Conservation (phyloP, 352 stramenopile species). For the Thalassiosira gravida region DNA sequence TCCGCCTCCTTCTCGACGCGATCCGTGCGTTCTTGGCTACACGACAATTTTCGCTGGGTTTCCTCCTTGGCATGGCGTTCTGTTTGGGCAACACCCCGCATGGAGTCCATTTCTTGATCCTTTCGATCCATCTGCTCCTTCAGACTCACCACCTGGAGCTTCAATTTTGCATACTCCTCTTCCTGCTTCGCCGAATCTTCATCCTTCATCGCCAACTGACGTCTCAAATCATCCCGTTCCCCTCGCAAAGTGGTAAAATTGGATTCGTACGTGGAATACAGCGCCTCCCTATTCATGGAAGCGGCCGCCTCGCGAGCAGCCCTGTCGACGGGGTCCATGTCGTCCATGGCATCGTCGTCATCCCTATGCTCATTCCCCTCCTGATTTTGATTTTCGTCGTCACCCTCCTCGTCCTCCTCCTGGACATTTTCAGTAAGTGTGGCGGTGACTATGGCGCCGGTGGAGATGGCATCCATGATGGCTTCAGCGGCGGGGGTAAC, state of each 20-base stretch:
- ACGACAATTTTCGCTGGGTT: conserved; percentile 10
- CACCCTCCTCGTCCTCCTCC: background rate
- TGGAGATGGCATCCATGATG: conserved; percentile 12
- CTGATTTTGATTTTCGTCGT: background rate
- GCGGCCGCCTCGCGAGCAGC: conserved; percentile 32
- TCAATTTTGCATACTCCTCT: conserved; percentile 9
- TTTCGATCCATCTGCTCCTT: conserved; percentile 4
- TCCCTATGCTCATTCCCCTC: background rate
- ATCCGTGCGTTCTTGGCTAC: conserved; percentile 53
- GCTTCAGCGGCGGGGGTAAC: conserved; percentile 12
- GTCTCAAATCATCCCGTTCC: conserved; percentile 39
- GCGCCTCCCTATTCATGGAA: conserved; percentile 36
- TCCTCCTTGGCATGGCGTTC: conserved; percentile 14
- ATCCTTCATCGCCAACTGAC: background rate
- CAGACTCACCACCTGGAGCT: conserved; percentile 13
- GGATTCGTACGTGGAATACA: conserved; percentile 46
- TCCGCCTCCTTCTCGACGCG: conserved; percentile 68
- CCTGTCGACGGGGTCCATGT: background rate
- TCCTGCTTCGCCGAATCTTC: conserved; percentile 1
- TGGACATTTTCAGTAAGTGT: background rate
- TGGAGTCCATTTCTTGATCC: background rate
- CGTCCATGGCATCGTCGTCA: background rate
- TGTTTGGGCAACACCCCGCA: background rate
- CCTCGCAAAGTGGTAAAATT: conserved; percentile 34
- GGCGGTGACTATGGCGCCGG: background rate